Percentiles rank a stretch among this genome's conserved stretches.
phyloP scores from a whole-genome alignment of 75 land plant genomes.

The Sequoiadendron giganteum region DNA sequence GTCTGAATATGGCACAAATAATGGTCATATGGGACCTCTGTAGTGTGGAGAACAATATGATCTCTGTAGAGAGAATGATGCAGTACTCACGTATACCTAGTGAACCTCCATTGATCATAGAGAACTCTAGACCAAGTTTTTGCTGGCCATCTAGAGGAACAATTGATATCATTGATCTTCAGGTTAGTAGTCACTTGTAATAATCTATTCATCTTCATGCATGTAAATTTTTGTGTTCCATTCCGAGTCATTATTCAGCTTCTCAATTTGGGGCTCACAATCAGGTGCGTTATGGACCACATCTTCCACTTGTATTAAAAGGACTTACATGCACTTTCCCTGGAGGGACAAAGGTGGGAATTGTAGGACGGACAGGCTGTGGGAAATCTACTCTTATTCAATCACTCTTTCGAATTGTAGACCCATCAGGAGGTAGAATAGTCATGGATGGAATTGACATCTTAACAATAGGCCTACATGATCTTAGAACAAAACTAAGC shows the following conservation, averaged over 20 bases:
- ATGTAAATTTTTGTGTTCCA: background rate
- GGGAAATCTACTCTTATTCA: conserved; percentile 44
- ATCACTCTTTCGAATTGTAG: conserved; percentile 47
- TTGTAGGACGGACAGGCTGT: conserved; percentile 52
- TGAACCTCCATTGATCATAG: conserved; percentile 24
- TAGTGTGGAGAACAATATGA: conserved; percentile 28
- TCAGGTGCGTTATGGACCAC: conserved; percentile 35
- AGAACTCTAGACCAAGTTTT: conserved; percentile 12
- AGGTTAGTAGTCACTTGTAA: conserved; percentile 14
- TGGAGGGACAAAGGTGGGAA: conserved; percentile 38
- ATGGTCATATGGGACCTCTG: conserved; percentile 29
- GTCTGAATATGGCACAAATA: conserved; percentile 22
- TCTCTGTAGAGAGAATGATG: conserved; percentile 27
- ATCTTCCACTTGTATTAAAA: conserved; percentile 37
- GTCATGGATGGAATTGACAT: conserved; percentile 45
- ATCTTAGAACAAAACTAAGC: conserved; percentile 39
- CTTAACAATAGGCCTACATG: conserved; percentile 32
- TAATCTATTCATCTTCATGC: background rate
- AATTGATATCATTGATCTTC: conserved; percentile 10
- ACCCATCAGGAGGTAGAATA: conserved; percentile 37
- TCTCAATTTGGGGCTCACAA: background rate
- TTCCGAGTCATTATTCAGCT: background rate
- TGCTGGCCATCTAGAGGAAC: conserved; percentile 29
- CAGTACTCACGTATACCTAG: conserved; percentile 25
- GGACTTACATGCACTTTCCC: conserved; percentile 22